Percentiles rank a stretch among this genome's conserved stretches.
phyloP scores from a whole-genome alignment of 2,329 filamentous ascomycete species.

The Alternaria arbusti region DNA sequence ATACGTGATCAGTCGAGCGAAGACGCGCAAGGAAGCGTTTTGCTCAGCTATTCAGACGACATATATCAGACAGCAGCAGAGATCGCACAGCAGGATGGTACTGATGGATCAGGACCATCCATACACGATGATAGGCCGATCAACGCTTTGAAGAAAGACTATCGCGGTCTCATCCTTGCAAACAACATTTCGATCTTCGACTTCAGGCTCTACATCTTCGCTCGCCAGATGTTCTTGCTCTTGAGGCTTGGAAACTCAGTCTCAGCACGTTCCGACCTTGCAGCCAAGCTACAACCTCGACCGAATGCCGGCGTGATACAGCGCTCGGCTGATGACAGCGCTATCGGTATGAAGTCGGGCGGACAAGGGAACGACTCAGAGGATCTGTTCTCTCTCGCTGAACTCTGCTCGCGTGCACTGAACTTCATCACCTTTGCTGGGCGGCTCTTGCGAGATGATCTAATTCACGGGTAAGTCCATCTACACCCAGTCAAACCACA shows the following conservation, averaged over 20 bases:
- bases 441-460: conserved; percentile 78
- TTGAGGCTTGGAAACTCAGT: conserved; percentile 77
- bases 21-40: conserved; percentile 72
- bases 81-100: conserved; percentile 29
- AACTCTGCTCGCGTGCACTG: conserved; percentile 81
- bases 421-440: conserved; percentile 84
- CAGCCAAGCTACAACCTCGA: conserved; percentile 42
- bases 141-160: conserved; percentile 68
- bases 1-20: conserved; percentile 73
- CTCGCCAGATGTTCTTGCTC: conserved; percentile 82
- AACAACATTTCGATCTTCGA: conserved; percentile 97
- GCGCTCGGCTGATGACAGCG: conserved; percentile 41
- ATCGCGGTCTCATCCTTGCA: conserved; percentile 87
- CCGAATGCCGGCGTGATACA: conserved; percentile 32
- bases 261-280: conserved; percentile 51
- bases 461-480: conserved; percentile 65
- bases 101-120: conserved; percentile 13
- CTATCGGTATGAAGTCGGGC: conserved; percentile 33
- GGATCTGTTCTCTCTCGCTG: conserved; percentile 79
- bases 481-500: background rate
- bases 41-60: conserved; percentile 76
- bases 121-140: conserved; percentile 46
- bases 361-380: conserved; percentile 64
- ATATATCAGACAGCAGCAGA: conserved; percentile 60
- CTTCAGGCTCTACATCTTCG: conserved; percentile 92